These are phyloP conservation scores for Teunomyces gatunensis DNA, from an alignment of 805 yeast genomes.

Conservation along the genomic window DNA sequence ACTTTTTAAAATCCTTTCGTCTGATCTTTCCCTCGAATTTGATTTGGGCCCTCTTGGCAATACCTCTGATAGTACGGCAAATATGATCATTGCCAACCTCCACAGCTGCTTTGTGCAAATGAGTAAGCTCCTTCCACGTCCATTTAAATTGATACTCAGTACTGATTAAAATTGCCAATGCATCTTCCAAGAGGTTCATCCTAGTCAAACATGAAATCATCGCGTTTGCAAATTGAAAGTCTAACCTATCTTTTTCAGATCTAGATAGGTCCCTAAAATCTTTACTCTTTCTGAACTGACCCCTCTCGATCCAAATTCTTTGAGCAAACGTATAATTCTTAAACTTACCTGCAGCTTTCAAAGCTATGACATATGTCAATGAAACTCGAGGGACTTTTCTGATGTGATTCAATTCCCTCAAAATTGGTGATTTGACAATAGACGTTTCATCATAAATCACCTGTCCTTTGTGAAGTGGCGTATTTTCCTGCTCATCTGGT, in stretches of 20 bases:
- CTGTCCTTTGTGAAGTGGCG: background rate
- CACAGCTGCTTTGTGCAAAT: slow-evolving; percentile 28
- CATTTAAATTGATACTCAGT: slow-evolving; percentile 70
- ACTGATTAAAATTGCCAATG: slow-evolving; percentile 62
- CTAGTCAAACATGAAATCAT: slow-evolving; percentile 62
- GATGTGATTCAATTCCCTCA: slow-evolving; percentile 8
- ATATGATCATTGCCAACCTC: slow-evolving; percentile 30
- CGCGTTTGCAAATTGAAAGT: slow-evolving; percentile 67
- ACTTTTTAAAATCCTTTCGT: slow-evolving; percentile 31
- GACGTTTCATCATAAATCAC: slow-evolving; percentile 3
- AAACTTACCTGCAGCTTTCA: slow-evolving; percentile 63
- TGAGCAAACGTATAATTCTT: slow-evolving; percentile 59
- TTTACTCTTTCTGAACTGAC: slow-evolving; percentile 57
- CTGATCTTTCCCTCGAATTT: slow-evolving; percentile 39
- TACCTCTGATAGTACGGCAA: slow-evolving; percentile 29
- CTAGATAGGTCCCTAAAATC: slow-evolving; percentile 44
- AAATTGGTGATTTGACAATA: slow-evolving; percentile 21
- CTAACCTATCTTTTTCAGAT: slow-evolving; percentile 42
- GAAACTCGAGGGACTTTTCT: slow-evolving; percentile 29
- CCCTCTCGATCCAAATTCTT: slow-evolving; percentile 75
- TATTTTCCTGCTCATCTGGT: background rate
- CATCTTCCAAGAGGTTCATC: slow-evolving; percentile 62
- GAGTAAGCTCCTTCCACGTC: slow-evolving; percentile 45
- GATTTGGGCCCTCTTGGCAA: slow-evolving; percentile 35
- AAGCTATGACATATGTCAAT: slow-evolving; percentile 55